phyloP scores from a whole-genome alignment of 805 yeast species.

The Saccharomycopsis sp. region DNA sequence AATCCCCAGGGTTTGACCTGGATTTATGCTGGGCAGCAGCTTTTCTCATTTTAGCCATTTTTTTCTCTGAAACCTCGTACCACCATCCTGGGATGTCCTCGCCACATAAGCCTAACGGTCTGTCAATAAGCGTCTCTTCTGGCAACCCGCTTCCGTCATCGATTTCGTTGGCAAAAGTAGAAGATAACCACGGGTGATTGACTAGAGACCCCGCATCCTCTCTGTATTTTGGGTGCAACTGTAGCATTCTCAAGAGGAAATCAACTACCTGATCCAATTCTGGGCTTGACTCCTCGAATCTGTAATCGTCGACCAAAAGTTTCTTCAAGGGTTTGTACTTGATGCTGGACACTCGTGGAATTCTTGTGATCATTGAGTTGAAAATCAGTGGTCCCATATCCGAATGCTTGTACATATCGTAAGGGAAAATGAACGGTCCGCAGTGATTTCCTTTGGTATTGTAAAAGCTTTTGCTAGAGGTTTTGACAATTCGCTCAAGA shows the following conservation, averaged over 20 bases:
- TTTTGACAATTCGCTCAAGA: slow-evolving; percentile 8
- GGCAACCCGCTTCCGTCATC: neutral
- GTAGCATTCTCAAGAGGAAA: slow-evolving; percentile 45
- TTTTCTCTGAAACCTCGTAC: slow-evolving; percentile 3
- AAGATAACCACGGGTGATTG: slow-evolving; percentile 37
- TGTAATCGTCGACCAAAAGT: slow-evolving; percentile 2
- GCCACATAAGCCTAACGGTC: slow-evolving; percentile 25
- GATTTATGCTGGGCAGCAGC: neutral
- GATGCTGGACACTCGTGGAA: neutral
- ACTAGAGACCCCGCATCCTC: slow-evolving; percentile 49
- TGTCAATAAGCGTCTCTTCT: slow-evolving; percentile 19
- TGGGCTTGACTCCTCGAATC: neutral
- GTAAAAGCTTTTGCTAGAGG: slow-evolving; percentile 7
- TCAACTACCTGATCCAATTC: slow-evolving; percentile 32
- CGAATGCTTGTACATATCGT: slow-evolving; percentile 11
- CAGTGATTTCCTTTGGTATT: slow-evolving; percentile 16
- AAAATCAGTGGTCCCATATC: slow-evolving; percentile 10
- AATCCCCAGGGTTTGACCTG: neutral
- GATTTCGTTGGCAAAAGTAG: neutral
- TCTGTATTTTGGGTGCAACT: slow-evolving; percentile 41
- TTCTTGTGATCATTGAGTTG: slow-evolving; percentile 4
- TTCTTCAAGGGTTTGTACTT: slow-evolving; percentile 1
- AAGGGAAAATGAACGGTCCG: slow-evolving; percentile 22
- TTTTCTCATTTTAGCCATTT: neutral
- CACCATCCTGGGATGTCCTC: slow-evolving; percentile 27